Evolutionary conservation across 2,329 filamentous ascomycete species (phyloP).

Genomic region (Neopestalotiopsis clavispora): DNA sequence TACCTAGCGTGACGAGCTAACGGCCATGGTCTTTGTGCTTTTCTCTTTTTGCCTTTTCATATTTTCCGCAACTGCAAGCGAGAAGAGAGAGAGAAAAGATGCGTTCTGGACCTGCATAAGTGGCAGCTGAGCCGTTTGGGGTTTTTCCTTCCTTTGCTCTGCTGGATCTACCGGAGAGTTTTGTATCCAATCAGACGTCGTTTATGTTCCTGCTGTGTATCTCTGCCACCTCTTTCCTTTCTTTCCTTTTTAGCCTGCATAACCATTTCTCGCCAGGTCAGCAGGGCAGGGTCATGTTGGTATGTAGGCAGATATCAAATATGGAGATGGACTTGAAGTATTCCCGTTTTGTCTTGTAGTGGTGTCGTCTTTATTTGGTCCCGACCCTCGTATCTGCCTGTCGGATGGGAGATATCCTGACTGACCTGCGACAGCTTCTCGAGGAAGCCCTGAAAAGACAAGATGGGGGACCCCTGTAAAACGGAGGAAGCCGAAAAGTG

Average conservation of each 20-base stretch:
- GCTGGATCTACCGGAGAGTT: neutral
- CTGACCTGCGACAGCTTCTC: too few relatives aligned
- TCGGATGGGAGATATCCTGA: too few relatives aligned
- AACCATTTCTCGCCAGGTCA: neutral
- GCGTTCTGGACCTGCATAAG: conserved; percentile 9
- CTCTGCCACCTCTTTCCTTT: neutral
- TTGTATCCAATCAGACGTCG: neutral
- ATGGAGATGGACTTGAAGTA: too few relatives aligned
- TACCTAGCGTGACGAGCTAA: neutral
- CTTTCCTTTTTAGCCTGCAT: neutral
- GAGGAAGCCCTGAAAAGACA: too few relatives aligned
- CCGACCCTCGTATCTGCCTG: too few relatives aligned
- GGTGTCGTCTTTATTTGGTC: too few relatives aligned
- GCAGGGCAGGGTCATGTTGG: neutral
- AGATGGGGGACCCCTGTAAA: too few relatives aligned
- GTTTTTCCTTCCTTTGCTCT: neutral
- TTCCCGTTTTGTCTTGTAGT: too few relatives aligned
- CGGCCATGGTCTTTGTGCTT: neutral
- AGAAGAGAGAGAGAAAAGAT: neutral
- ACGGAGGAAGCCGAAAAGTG: too few relatives aligned
- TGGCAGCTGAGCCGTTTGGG: neutral
- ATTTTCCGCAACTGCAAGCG: conserved; percentile 6
- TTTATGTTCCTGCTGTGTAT: neutral
- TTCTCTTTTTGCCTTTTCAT: neutral
- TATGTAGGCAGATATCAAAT: too few relatives aligned